phyloP scores from a whole-genome alignment of 2,329 filamentous ascomycete species.

The Fusarium keratoplasticum region DNA sequence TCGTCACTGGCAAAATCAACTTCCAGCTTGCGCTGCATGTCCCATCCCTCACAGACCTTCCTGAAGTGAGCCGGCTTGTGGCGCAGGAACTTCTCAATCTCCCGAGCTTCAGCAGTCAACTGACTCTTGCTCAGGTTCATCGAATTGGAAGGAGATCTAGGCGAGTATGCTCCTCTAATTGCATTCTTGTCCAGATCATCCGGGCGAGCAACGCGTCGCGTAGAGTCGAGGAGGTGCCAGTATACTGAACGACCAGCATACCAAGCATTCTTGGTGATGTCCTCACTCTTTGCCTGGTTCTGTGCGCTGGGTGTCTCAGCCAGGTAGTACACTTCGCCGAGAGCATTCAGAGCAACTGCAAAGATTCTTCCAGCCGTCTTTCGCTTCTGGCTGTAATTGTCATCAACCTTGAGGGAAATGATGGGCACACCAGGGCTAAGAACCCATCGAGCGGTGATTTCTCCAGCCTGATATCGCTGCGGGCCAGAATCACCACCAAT shows the following conservation, averaged over 20 bases:
- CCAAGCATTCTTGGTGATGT: slow-evolving; percentile 79
- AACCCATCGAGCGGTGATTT: slow-evolving; percentile 89
- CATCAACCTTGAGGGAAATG: slow-evolving; percentile 84
- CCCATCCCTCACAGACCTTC: slow-evolving; percentile 84
- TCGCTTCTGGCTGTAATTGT: slow-evolving; percentile 79
- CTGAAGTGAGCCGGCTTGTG: slow-evolving; percentile 83
- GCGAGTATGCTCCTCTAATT: slow-evolving; percentile 81
- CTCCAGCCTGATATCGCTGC: slow-evolving; percentile 75
- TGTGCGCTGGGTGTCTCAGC: slow-evolving; percentile 73
- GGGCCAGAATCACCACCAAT: slow-evolving; percentile 71
- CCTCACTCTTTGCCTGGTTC: slow-evolving; percentile 62
- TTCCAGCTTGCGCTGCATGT: slow-evolving; percentile 87
- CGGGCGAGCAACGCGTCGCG: slow-evolving; percentile 75
- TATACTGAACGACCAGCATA: slow-evolving; percentile 79
- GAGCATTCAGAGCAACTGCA: slow-evolving; percentile 92
- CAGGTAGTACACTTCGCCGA: slow-evolving; percentile 92
- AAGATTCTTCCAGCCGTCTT: slow-evolving; percentile 79
- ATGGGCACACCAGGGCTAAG: slow-evolving; percentile 94
- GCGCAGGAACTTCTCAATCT: slow-evolving; percentile 81
- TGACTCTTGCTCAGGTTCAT: slow-evolving; percentile 79
- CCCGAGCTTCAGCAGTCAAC: slow-evolving; percentile 78
- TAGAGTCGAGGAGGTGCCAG: slow-evolving; percentile 85
- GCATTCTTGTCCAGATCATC: slow-evolving; percentile 79
- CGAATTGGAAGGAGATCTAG: slow-evolving; percentile 79
- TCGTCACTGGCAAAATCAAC: slow-evolving; percentile 92